These are phyloP conservation scores for Pythium aquatile DNA, from an alignment of 352 stramenopile species.

Conservation along the genomic window DNA sequence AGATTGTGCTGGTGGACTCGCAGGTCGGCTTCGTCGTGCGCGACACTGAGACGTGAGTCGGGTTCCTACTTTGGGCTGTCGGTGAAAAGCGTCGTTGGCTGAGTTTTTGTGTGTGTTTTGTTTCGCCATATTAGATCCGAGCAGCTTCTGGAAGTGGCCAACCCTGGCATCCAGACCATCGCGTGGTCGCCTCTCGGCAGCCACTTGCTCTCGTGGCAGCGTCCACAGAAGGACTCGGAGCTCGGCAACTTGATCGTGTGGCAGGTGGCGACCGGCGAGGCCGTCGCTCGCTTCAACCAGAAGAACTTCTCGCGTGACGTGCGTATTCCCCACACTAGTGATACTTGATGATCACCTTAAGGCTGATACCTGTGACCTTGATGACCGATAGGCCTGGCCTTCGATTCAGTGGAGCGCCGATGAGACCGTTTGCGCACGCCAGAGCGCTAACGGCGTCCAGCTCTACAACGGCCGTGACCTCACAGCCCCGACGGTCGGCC, in stretches of 20 bases:
- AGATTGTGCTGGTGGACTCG: conserved; percentile 62
- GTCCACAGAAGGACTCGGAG: conserved; percentile 68
- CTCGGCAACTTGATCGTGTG: conserved; percentile 85
- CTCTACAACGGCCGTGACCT: conserved; percentile 76
- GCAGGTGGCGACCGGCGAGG: conserved; percentile 53
- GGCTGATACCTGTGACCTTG: background rate
- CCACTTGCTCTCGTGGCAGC: conserved; percentile 88
- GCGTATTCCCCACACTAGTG: conserved; percentile 16
- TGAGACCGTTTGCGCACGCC: conserved; percentile 80
- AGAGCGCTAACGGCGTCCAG: conserved; percentile 74
- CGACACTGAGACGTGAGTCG: conserved; percentile 54
- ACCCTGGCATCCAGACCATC: conserved; percentile 73
- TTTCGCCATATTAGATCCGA: conserved; percentile 32
- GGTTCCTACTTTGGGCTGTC: background rate
- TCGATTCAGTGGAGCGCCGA: conserved; percentile 90
- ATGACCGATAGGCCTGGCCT: conserved; percentile 71
- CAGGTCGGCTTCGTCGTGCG: conserved; percentile 65
- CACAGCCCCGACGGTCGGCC: conserved; percentile 50
- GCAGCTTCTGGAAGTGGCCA: conserved; percentile 57
- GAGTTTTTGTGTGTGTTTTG: background rate
- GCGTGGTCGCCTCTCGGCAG: conserved; percentile 81
- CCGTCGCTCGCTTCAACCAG: conserved; percentile 79
- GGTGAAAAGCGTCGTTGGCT: background rate
- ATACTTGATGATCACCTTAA: background rate
- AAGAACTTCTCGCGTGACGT: conserved; percentile 84